Base-by-base conservation (phyloP, 78 protist species). In the Dictyostelium intermedium region DNA sequence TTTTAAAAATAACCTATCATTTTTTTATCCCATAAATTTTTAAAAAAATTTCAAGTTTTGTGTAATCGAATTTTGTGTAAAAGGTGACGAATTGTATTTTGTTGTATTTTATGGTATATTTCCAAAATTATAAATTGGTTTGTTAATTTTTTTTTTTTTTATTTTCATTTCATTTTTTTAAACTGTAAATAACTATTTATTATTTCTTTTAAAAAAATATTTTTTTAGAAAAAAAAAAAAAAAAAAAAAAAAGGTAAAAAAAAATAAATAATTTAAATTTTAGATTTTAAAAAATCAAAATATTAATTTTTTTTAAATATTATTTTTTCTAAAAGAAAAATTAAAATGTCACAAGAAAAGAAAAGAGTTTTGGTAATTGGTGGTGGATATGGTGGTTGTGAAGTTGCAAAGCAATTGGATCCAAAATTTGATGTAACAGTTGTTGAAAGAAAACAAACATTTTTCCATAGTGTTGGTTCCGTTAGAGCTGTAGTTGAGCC, bases 371-470 rank as follows among this genome's bases (percentile, higher is more conserved):
- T 92, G 18, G 63, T 92, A 13, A 72, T 92, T 20, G 96, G 96
- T 20, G 96, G 86, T 37, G 96, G 96, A 20, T 92, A 84, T 78
- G 91, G 82, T 20, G 96, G 96, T 85, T 70, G 84, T 23, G 30
- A 27, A 74, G 56, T 63, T 23, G 91, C 92, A 1, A 84, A 83
- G 35, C 20, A 13, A 35, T 53, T 92, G 2, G 96, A 92, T 82
- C 18, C 53, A 10, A 66, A 77, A 32, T 92, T 74, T 70, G 45
- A 92, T 74, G 96, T 92, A 0, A 92, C 91, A 4, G 77, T 92
- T n/a, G 73, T 92, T 16, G 96, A 92, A 43, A 83, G 86, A 61
- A 80, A 84, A 39, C 32, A 83, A 45, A 27, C 56, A 9, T 92
- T 92, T 43, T 82, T 70, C 78, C 91, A 92, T 25, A 84, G 80